phyloP scores from a whole-genome alignment of 2,329 filamentous ascomycete species.

The Dothistroma septosporum region DNA sequence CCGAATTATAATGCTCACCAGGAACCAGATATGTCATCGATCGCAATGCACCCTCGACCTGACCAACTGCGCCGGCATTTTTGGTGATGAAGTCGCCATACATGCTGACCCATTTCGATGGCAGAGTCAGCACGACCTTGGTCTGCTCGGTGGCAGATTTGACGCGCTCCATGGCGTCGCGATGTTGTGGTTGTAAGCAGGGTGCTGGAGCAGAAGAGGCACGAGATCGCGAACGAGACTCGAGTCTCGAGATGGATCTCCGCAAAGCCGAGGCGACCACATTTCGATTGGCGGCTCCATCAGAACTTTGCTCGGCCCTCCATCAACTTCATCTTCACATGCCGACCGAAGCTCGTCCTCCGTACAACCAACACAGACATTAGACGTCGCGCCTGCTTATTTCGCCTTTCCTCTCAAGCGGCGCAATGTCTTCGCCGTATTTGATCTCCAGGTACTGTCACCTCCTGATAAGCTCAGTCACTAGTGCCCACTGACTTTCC shows the following conservation, averaged over 20 bases:
- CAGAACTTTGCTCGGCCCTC: background rate
- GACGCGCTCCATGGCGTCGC: constrained; percentile 27
- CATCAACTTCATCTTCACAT: background rate
- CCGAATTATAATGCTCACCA: constrained; percentile 45
- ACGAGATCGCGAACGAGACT: background rate
- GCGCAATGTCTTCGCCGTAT: constrained; percentile 6
- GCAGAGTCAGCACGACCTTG: constrained; percentile 29
- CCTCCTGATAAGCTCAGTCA: background rate
- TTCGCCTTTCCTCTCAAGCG: too few species aligned
- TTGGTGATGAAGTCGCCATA: constrained; percentile 92
- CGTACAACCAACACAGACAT: background rate
- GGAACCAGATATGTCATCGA: constrained; percentile 96
- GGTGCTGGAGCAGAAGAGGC: background rate
- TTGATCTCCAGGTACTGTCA: constrained; percentile 10
- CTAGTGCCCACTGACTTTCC: background rate
- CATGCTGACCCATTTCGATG: constrained; percentile 43
- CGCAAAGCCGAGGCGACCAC: background rate
- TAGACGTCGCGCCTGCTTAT: too few species aligned
- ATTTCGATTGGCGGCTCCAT: background rate
- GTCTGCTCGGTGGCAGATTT: constrained; percentile 30
- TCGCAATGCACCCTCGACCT: constrained; percentile 88
- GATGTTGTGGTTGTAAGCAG: background rate
- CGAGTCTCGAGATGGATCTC: background rate
- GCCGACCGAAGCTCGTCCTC: background rate
- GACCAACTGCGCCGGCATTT: constrained; percentile 87